Conservation (phyloP, 2,329 filamentous ascomycete species). For the Ophiostoma sp. region DNA sequence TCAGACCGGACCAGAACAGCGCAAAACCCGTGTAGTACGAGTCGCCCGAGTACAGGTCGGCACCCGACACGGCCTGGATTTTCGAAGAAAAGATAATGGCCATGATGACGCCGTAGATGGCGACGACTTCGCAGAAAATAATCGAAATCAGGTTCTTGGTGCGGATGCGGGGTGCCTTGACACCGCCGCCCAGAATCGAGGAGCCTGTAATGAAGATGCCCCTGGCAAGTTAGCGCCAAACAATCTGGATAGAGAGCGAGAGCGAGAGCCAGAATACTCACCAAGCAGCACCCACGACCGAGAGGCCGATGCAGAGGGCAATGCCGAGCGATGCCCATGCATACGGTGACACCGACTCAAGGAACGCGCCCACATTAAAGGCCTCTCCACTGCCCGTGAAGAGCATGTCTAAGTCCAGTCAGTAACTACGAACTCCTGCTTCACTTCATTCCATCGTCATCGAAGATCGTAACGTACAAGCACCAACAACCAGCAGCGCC, state of each 20-base stretch:
- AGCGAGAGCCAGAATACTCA: conserved; percentile 48
- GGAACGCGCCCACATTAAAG: conserved; percentile 95
- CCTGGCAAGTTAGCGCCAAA: conserved; percentile 52
- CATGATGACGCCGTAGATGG: conserved; percentile 99
- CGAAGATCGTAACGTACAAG: conserved; percentile 60
- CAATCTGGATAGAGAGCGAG: background rate
- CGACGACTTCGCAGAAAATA: conserved; percentile 99
- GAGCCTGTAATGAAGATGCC: conserved; percentile 98
- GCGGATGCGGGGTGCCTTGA: conserved; percentile 93
- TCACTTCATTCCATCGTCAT: background rate
- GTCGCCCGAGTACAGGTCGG: conserved; percentile 68
- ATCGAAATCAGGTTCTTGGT: conserved; percentile 99
- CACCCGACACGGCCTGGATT: conserved; percentile 64
- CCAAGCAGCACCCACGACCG: conserved; percentile 97
- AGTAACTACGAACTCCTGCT: background rate
- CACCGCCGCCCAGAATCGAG: conserved; percentile 94
- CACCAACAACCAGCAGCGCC: conserved; percentile 71
- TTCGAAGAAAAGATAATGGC: conserved; percentile 96
- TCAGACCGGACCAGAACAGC: conserved; percentile 92
- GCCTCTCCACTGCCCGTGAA: conserved; percentile 94
- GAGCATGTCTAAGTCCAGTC: conserved; percentile 77
- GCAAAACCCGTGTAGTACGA: conserved; percentile 95
- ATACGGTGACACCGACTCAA: conserved; percentile 91
- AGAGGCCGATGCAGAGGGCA: conserved; percentile 90
- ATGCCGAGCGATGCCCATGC: conserved; percentile 92